Conservation (phyloP, 441 rosid genomes). For the Populus hybrid region DNA sequence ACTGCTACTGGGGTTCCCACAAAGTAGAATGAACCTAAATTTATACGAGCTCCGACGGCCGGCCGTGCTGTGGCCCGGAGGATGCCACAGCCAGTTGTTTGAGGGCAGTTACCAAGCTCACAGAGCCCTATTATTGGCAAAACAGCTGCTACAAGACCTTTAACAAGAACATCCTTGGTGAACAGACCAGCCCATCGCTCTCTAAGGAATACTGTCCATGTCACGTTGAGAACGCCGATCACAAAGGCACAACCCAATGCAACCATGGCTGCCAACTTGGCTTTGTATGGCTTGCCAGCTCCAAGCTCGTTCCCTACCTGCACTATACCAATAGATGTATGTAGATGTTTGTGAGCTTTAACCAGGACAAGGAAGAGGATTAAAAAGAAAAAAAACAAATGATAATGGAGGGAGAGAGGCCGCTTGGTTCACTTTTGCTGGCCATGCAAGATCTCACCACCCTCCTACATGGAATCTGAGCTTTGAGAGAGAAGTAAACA, state of each 20-base stretch:
- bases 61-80: constrained; percentile 88
- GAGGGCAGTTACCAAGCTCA: constrained; percentile 94
- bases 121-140: constrained; percentile 87
- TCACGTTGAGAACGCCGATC: constrained; percentile 68
- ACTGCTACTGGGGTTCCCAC: constrained; percentile 95
- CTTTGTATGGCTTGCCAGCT: constrained; percentile 83
- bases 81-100: constrained; percentile 94
- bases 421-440: constrained; percentile 19
- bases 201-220: constrained; percentile 69
- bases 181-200: constrained; percentile 83
- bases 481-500: constrained; percentile 21
- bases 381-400: too few relatives aligned
- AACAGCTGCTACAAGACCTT: constrained; percentile 66
- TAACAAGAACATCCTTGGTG: constrained; percentile 56
- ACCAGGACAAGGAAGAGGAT: not conserved
- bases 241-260: constrained; percentile 79
- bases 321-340: not conserved
- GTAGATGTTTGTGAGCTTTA: not conserved
- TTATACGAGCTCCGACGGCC: constrained; percentile 67
- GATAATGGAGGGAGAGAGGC: not conserved
- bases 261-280: constrained; percentile 79
- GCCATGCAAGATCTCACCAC: constrained; percentile 20
- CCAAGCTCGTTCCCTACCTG: constrained; percentile 98
- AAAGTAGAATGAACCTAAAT: constrained; percentile 78
- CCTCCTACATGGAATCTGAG: constrained; percentile 17